A percentile compares a stretch with the other conserved stretches of the same genome.
Evolutionary conservation across 2,329 filamentous ascomycete species (phyloP).

Genomic region (Cytospora mali): DNA sequence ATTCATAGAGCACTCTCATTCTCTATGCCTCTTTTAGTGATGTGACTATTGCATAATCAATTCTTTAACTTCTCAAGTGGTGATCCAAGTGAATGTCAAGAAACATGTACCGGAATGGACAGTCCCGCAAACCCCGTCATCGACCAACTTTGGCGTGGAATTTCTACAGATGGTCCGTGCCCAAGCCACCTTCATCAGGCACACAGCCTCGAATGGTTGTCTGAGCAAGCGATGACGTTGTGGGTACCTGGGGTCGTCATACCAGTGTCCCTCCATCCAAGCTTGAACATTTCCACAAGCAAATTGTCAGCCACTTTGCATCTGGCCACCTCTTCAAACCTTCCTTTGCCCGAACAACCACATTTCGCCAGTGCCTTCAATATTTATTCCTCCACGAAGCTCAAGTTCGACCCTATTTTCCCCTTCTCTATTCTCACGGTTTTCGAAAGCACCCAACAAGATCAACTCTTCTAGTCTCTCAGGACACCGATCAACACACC

Average conservation of each 20-base stretch:
- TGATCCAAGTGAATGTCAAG: background rate
- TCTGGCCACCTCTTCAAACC: constrained; percentile 30
- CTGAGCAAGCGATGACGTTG: constrained; percentile 26
- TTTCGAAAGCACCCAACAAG: background rate
- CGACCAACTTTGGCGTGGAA: background rate
- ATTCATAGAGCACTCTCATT: background rate
- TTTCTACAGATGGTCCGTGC: background rate
- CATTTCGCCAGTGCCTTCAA: background rate
- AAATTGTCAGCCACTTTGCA: constrained; percentile 13
- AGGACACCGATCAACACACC: background rate
- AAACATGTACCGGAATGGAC: too few species aligned
- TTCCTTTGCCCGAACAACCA: background rate
- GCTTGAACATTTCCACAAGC: constrained; percentile 21
- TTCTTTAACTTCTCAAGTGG: background rate
- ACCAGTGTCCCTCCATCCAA: constrained; percentile 21
- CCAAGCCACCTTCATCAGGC: background rate
- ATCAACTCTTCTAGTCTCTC: background rate
- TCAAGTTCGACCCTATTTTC: background rate
- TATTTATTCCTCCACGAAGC: background rate
- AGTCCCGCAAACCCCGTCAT: background rate
- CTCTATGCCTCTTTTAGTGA: background rate
- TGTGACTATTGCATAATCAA: background rate
- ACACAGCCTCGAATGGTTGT: background rate
- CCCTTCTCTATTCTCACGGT: constrained; percentile 5
- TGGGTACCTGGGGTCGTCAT: constrained; percentile 15